Base-by-base conservation (phyloP, 345 rosid genomes). In the Ceriops zippeliana region DNA sequence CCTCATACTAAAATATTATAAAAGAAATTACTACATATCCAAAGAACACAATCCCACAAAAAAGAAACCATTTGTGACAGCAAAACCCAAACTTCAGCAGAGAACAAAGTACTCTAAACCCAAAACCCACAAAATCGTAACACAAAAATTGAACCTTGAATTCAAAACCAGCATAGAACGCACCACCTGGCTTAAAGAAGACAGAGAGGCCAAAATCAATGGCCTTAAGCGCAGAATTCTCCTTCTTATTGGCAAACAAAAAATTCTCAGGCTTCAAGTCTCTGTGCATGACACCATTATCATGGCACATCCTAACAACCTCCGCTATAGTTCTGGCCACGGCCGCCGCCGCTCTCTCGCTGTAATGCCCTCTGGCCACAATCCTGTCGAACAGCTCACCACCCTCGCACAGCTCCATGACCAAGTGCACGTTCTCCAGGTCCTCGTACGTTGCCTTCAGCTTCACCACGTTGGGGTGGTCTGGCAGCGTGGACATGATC, bases 221-320 rank as follows among this genome's bases (percentile, higher is more conserved):
- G 28, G 90, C 98, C 71, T 91, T 93, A 6, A 93, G 78, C 1
- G 84, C 82, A 16, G 97, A 82, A 72, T 83, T 73, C 81, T 93
- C 98, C 84, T 93, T 93, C 82, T 91, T 93, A 58, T 86, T 91
- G 15, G 97, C 91, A 64, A 91, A 89, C 76, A 93, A 73, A 74
- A 93, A 93, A 68, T 93, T 93, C 84, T 93, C 98, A 1, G 98
- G 98, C 81, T 93, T 93, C 85, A 93, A 73, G 73, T 93, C 98
- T 42, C 98, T 79, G 73, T 91, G 98, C 84, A 93, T 86, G 20
- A 93, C 98, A 1, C 98, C 98, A 67, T 89, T 91, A 49, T 78
- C 80, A 52, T 93, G 98, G 73, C 98, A 93, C 97, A 88, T 88
- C 86, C 75, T 83, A 63, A 93, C 98, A 2, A 93, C 98, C 74